Conservation (phyloP, 306 rosid genomes). For the Rosa lucieae region DNA sequence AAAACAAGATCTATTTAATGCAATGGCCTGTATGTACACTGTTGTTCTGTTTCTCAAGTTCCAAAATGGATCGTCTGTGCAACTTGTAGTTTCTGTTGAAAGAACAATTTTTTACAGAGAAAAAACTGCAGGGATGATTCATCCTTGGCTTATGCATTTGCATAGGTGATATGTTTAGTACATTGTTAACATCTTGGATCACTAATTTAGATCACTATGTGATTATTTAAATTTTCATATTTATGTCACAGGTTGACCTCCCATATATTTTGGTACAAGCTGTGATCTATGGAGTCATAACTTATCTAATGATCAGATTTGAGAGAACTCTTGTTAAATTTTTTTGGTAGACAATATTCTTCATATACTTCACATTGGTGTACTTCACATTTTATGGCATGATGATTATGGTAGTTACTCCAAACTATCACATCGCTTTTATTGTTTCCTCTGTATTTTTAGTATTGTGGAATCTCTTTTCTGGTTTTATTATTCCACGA, state of each 20-base stretch:
- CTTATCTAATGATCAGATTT: constrained; percentile 80
- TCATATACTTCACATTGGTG: constrained; percentile 67
- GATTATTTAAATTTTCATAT: neutral
- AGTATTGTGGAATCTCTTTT: constrained; percentile 73
- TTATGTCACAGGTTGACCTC: constrained; percentile 58
- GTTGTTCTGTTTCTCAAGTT: constrained; percentile 63
- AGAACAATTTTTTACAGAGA: constrained; percentile 81
- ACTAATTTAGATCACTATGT: neutral
- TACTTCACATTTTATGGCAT: constrained; percentile 84
- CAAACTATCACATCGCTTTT: constrained; percentile 66
- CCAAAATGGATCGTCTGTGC: constrained; percentile 61
- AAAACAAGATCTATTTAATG: constrained; percentile 53
- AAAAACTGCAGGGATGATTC: constrained; percentile 88
- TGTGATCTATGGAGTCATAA: constrained; percentile 50
- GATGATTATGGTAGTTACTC: constrained; percentile 79
- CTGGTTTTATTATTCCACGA: constrained; percentile 69
- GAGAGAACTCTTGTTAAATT: constrained; percentile 54
- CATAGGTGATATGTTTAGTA: constrained; percentile 40
- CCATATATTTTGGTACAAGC: constrained; percentile 61
- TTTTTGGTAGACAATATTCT: constrained; percentile 71
- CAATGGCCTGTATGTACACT: constrained; percentile 70
- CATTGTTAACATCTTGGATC: neutral
- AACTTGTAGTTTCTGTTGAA: constrained; percentile 69
- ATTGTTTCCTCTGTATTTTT: constrained; percentile 64
- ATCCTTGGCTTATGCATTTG: constrained; percentile 65